Conservation (phyloP, 2,329 filamentous ascomycete species). For the Apiospora rasikravindrae region DNA sequence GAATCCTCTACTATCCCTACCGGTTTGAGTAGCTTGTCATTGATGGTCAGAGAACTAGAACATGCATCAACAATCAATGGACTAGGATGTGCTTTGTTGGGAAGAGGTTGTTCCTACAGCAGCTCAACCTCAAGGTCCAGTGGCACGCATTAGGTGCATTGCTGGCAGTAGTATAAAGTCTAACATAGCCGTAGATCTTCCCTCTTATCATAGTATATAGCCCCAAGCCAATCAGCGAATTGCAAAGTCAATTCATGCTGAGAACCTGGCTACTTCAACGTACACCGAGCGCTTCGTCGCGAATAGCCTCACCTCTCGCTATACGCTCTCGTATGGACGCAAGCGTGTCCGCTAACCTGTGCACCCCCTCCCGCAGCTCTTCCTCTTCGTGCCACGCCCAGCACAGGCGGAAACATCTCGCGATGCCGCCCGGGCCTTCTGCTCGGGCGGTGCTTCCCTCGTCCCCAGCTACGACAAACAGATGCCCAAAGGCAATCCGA, state of each 20-base stretch:
- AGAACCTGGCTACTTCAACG: not conserved
- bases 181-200: not conserved
- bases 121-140: not conserved
- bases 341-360: slow-evolving; percentile 46
- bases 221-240: not conserved
- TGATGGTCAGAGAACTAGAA: not conserved
- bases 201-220: not conserved
- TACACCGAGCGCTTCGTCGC: not conserved
- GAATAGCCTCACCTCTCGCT: slow-evolving; percentile 22
- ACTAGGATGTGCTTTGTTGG: not conserved
- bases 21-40: not conserved
- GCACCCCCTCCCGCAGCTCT: slow-evolving; percentile 59
- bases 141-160: not conserved
- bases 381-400: slow-evolving; percentile 64
- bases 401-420: slow-evolving; percentile 56
- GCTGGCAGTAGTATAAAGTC: not conserved
- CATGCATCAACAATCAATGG: not conserved
- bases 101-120: not conserved
- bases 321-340: slow-evolving; percentile 23
- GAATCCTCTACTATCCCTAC: not conserved
- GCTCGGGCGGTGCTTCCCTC: slow-evolving; percentile 37
- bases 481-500: slow-evolving; percentile 58
- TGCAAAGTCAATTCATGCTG: not conserved
- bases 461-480: slow-evolving; percentile 55
- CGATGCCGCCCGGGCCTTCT: slow-evolving; percentile 44